These are phyloP conservation scores for Candida manassasensis DNA, from an alignment of 805 yeast genomes.

Conservation along the genomic window DNA sequence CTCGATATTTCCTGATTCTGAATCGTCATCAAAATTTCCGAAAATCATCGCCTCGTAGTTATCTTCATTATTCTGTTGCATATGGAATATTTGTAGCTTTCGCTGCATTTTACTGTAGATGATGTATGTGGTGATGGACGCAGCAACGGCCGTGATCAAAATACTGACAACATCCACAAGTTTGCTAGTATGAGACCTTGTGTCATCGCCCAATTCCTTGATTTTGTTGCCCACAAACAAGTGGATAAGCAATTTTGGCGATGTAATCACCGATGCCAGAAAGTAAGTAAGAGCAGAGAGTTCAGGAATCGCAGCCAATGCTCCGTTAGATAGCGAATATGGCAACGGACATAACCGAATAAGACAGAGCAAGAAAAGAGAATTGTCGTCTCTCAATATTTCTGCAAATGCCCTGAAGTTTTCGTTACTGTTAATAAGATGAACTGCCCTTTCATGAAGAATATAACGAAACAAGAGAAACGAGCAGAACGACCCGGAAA, in stretches of 20 bases:
- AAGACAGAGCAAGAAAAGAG: constrained; percentile 60
- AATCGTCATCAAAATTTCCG: constrained; percentile 38
- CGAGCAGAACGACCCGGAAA: constrained; percentile 70
- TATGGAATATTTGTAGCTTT: constrained; percentile 28
- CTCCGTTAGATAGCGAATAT: constrained; percentile 88
- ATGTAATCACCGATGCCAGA: constrained; percentile 66
- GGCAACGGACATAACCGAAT: constrained; percentile 89
- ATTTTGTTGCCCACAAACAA: constrained; percentile 74
- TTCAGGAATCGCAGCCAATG: constrained; percentile 82
- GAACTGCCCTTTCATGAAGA: constrained; percentile 52
- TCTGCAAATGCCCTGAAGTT: constrained; percentile 71
- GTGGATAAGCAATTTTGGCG: constrained; percentile 78
- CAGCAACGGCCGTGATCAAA: constrained; percentile 48
- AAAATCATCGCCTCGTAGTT: constrained; percentile 31
- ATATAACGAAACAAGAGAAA: constrained; percentile 63
- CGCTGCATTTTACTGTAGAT: constrained; percentile 54
- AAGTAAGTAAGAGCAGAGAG: constrained; percentile 58
- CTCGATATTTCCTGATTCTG: constrained; percentile 29
- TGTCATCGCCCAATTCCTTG: constrained; percentile 58
- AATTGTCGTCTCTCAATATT: constrained; percentile 64
- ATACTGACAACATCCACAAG: constrained; percentile 63
- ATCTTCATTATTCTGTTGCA: constrained; percentile 6
- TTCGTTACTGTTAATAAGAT: constrained; percentile 56
- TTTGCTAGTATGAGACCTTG: constrained; percentile 45
- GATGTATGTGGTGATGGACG: constrained; percentile 59